Percentiles rank a stretch among this genome's conserved stretches.
phyloP scores from a whole-genome alignment of 345 rosid genomes.

The Atalantia buxifolia region DNA sequence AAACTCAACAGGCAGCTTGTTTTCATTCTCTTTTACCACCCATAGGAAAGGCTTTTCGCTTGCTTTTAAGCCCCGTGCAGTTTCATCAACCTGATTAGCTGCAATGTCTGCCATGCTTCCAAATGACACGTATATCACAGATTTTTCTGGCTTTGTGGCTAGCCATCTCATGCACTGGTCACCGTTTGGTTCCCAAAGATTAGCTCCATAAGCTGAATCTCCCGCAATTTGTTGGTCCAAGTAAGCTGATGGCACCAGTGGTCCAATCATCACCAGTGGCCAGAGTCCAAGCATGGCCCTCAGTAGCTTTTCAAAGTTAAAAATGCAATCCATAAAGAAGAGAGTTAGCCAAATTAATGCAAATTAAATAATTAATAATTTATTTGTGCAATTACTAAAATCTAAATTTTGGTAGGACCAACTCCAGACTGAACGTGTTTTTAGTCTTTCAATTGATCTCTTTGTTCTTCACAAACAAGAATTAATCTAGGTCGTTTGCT shows the following conservation, averaged over 20 bases:
- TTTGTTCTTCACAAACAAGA: not conserved
- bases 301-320: constrained; percentile 26
- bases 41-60: constrained; percentile 37
- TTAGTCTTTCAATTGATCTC: not conserved
- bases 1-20: constrained; percentile 20
- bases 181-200: constrained; percentile 26
- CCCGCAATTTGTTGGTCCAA: constrained; percentile 34
- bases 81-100: constrained; percentile 36
- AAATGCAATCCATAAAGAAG: constrained; percentile 1
- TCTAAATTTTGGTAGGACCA: not conserved
- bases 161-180: constrained; percentile 39
- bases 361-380: not conserved
- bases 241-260: constrained; percentile 46
- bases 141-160: constrained; percentile 22
- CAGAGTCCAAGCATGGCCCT: constrained; percentile 27
- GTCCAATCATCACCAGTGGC: constrained; percentile 43
- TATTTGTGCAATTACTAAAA: too few species aligned
- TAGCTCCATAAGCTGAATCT: constrained; percentile 40
- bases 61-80: constrained; percentile 38
- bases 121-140: constrained; percentile 48
- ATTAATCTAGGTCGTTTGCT: not conserved
- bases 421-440: not conserved
- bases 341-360: not conserved
- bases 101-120: constrained; percentile 47
- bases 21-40: constrained; percentile 31